phyloP scores from a whole-genome alignment of 768 basidiomycete species.

The Lyophyllum shimeji region DNA sequence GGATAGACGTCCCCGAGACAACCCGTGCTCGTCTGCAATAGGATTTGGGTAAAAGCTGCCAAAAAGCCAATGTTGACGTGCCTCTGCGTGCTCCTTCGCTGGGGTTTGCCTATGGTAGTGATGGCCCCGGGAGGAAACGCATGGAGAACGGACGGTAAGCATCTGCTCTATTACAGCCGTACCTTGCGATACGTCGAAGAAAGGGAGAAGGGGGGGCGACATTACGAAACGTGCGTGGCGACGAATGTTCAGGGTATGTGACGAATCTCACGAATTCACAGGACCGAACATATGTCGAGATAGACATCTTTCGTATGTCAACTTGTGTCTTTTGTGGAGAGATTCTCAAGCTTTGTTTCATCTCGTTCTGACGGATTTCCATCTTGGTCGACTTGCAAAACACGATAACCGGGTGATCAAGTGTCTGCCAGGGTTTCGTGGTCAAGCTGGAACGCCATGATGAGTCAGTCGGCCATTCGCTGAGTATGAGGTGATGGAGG shows the following conservation, averaged over 20 bases:
- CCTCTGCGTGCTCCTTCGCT: neutral
- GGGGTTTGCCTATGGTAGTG: neutral
- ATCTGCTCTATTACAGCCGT: neutral
- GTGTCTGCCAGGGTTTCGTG: constrained; percentile 11
- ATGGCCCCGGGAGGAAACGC: neutral
- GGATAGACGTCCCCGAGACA: neutral
- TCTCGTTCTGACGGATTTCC: constrained; percentile 3
- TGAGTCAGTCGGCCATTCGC: neutral
- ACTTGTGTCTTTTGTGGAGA: neutral
- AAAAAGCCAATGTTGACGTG: neutral
- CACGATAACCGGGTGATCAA: constrained; percentile 4
- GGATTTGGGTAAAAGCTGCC: neutral
- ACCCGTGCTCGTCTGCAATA: neutral
- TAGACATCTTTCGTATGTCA: neutral
- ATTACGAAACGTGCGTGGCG: constrained; percentile 2
- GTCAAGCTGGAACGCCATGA: constrained; percentile 13
- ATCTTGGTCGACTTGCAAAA: constrained; percentile 2
- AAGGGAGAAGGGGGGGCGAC: neutral
- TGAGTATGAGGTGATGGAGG: constrained; percentile 1
- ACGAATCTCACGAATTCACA: neutral
- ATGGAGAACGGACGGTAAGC: neutral
- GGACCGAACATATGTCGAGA: neutral
- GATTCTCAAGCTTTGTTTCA: neutral
- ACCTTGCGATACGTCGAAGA: neutral
- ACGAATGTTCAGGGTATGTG: neutral